Percentiles rank a stretch among this genome's conserved stretches.
phyloP scores from a whole-genome alignment of 1,139 yeast genomes.

The Lodderomyces jiufengensis region DNA sequence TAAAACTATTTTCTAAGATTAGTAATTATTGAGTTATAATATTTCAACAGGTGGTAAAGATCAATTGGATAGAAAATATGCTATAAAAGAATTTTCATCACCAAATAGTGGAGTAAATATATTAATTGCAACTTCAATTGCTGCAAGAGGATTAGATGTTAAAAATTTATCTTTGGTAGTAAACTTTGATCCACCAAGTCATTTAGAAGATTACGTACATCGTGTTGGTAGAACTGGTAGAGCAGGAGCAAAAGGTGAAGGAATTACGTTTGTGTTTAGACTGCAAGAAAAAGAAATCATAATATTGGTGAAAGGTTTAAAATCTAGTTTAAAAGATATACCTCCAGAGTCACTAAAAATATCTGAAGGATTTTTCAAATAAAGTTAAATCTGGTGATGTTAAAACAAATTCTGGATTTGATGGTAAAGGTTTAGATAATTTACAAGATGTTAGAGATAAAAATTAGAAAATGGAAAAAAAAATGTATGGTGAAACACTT shows the following conservation, averaged over 20 bases:
- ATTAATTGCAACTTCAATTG: slow-evolving; percentile 86
- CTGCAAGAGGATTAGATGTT: slow-evolving; percentile 94
- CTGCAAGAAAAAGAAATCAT: slow-evolving; percentile 67
- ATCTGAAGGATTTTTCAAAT: slow-evolving; percentile 52
- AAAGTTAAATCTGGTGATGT: slow-evolving; percentile 71
- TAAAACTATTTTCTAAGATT: too few relatives aligned
- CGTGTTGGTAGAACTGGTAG: slow-evolving; percentile 96
- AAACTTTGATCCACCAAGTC: slow-evolving; percentile 86
- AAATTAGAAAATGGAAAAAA: slow-evolving; percentile 49
- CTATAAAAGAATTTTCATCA: slow-evolving; percentile 65
- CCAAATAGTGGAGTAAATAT: slow-evolving; percentile 52
- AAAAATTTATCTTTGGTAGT: slow-evolving; percentile 75
- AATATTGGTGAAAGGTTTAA: slow-evolving; percentile 71
- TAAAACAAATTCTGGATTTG: slow-evolving; percentile 73
- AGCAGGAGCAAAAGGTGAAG: slow-evolving; percentile 77
- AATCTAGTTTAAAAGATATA: slow-evolving; percentile 48
- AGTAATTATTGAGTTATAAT: too few relatives aligned
- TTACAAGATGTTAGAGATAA: slow-evolving; percentile 67
- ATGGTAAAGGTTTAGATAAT: slow-evolving; percentile 88
- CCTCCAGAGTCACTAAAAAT: slow-evolving; percentile 52
- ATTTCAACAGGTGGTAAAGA: too few relatives aligned
- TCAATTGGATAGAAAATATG: slow-evolving; percentile 75
- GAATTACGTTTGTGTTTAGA: slow-evolving; percentile 67
- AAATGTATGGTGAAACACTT: slow-evolving; percentile 21
- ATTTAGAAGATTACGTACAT: slow-evolving; percentile 94